Conservation (phyloP, 805 yeast genomes). For the Pichia scutulata region DNA sequence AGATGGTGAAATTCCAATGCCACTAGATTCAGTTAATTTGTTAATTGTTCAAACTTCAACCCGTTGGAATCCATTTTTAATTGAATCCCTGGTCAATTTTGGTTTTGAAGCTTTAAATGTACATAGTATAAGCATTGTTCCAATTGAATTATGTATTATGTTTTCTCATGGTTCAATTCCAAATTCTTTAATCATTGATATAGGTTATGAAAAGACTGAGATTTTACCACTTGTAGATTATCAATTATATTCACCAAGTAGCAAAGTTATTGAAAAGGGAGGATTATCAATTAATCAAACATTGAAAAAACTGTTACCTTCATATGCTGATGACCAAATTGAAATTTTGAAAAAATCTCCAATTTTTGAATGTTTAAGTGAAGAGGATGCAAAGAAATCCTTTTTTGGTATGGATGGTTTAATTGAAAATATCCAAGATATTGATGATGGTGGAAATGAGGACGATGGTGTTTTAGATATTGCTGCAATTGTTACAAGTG, state of each 20-base stretch:
- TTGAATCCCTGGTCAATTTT: conserved; percentile 67
- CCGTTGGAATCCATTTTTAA: conserved; percentile 59
- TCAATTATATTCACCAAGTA: conserved; percentile 50
- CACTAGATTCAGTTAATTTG: conserved; percentile 49
- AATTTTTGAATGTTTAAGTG: conserved; percentile 73
- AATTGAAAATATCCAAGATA: conserved; percentile 14
- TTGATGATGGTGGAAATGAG: conserved; percentile 19
- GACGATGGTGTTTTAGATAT: conserved; percentile 80
- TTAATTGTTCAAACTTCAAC: conserved; percentile 53
- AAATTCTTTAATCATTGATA: conserved; percentile 68
- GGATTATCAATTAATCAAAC: conserved; percentile 54
- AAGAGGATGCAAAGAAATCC: conserved; percentile 53
- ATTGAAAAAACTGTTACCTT: conserved; percentile 49
- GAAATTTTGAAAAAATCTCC: conserved; percentile 67
- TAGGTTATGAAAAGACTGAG: conserved; percentile 71
- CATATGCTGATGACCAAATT: conserved; percentile 48
- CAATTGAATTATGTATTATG: conserved; percentile 58
- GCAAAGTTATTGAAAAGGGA: conserved; percentile 37
- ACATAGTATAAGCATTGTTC: conserved; percentile 64
- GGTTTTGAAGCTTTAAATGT: conserved; percentile 67
- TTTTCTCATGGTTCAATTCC: conserved; percentile 64
- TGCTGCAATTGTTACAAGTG: conserved; percentile 80
- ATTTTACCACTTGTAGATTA: conserved; percentile 74
- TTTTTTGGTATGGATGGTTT: conserved; percentile 52
- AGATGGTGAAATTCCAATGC: not conserved